phyloP scores from a whole-genome alignment of 768 basidiomycete species.

The Tricholoma hemisulphureum region DNA sequence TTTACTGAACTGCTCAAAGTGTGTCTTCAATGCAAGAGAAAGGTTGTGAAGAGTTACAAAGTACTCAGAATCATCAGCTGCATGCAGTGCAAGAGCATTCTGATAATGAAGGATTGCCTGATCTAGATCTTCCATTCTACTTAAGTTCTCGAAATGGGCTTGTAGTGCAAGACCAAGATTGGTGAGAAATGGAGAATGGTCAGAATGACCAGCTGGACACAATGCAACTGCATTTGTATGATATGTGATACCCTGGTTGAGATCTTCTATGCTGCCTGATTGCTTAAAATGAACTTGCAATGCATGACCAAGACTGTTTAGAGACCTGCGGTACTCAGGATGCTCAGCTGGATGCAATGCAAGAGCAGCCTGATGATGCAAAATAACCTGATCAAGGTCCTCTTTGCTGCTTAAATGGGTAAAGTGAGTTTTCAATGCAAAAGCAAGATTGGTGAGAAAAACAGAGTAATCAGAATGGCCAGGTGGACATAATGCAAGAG shows the following conservation, averaged over 20 bases:
- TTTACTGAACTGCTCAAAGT: too few species aligned
- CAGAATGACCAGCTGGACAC: slow-evolving; percentile 18
- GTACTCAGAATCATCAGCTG: slow-evolving; percentile 14
- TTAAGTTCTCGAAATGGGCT: slow-evolving; percentile 8
- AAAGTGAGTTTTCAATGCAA: slow-evolving; percentile 14
- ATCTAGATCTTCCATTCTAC: slow-evolving; percentile 22
- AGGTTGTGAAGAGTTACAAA: too few species aligned
- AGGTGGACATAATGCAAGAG: slow-evolving; percentile 3
- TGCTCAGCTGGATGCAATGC: slow-evolving; percentile 11
- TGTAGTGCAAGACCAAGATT: too few species aligned
- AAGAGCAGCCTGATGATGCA: slow-evolving; percentile 9
- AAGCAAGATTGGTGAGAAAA: slow-evolving; percentile 9
- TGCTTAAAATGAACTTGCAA: slow-evolving; percentile 20
- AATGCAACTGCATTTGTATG: slow-evolving; percentile 22
- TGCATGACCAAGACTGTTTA: slow-evolving; percentile 16
- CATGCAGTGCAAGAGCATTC: slow-evolving; percentile 21
- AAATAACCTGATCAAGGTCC: slow-evolving; percentile 19
- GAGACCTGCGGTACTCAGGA: neutral
- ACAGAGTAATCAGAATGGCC: slow-evolving; percentile 5
- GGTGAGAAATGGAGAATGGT: too few species aligned
- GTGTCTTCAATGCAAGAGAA: too few species aligned
- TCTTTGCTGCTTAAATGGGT: slow-evolving; percentile 12
- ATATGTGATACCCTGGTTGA: slow-evolving; percentile 25
- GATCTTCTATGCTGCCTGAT: slow-evolving; percentile 21
- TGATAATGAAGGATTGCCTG: slow-evolving; percentile 24